Evolutionary conservation across 495 filamentous ascomycete species (phyloP), one percentile per base, ranked within the genome.

Genomic region (Amniculicola lignicola): DNA sequence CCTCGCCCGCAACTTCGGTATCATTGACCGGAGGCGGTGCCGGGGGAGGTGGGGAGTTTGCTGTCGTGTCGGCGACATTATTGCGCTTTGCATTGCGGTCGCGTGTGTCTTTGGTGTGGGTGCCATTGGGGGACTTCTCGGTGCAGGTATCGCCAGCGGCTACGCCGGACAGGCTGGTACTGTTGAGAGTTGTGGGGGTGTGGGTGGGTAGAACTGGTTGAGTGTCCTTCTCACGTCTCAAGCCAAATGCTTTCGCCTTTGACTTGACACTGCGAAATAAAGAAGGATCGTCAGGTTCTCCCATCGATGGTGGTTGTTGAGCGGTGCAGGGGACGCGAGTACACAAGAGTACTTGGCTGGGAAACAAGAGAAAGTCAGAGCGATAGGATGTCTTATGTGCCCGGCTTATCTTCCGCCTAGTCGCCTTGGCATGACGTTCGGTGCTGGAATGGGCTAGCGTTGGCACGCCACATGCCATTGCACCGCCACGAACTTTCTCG

Each of bases 261-360:
- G 62, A 65, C 53, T 62, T 54, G 49, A 65, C 42, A 62, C 62
- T 54, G 53, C 36, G 59, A 29, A 50, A 41, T 48, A 60, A 57
- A 54, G 44, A 53, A 50, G 54, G 53, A 31, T 65, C 58, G 60
- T 61, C 61, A 54, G 61, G 22, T 57, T 62, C 50, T 65, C 62
- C 62, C 62, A 65, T 65, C 62, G 62, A 59, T 54, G 54, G 35
- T 57, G 43, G 51, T 49, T 28, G 25, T 44, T 24, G 21, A 25
- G 16, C 41, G 18, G 18, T 6, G 11, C 18, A 19, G 33, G 31
- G 24, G 47, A 18, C 11, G 37, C 16, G 37, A 40, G 37, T 40
- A 40, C 37, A 10, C 10, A 10, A 18, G 37, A 12, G 29, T 33
- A 40, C 37, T 40, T 40, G 37, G 16, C n/a, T n/a, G n/a, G 9